Percentiles rank a stretch among this genome's conserved stretches.
Evolutionary conservation across 208 protist species (phyloP).

Genomic region (Wallacemonas rigidus): DNA sequence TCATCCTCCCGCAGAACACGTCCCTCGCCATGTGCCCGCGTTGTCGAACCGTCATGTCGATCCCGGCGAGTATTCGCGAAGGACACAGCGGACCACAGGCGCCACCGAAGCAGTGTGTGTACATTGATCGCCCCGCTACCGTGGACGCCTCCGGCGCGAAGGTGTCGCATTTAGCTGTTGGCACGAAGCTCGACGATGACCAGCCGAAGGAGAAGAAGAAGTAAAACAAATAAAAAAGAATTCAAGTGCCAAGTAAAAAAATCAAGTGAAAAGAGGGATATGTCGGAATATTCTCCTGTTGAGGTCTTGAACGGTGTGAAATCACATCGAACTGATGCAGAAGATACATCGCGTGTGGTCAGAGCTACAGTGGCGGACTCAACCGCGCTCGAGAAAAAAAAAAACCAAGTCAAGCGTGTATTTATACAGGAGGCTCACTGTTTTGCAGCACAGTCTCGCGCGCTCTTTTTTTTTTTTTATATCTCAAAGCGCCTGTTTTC

Average conservation of each 20-base stretch:
- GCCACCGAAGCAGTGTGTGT: constrained; percentile 79
- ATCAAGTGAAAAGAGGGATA: neutral
- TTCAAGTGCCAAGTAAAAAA: neutral
- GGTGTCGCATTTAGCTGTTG: constrained; percentile 61
- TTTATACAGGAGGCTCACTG: too few species aligned
- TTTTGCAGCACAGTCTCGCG: neutral
- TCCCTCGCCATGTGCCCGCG: constrained; percentile 84
- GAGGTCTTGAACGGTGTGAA: too few species aligned
- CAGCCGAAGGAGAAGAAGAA: constrained; percentile 19
- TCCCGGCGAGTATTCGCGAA: constrained; percentile 80
- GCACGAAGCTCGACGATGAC: constrained; percentile 78
- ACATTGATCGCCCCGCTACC: constrained; percentile 70
- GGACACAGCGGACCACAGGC: constrained; percentile 50
- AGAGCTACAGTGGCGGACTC: too few species aligned
- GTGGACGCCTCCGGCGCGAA: constrained; percentile 42
- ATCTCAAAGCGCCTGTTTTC: constrained; percentile 18
- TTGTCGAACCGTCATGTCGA: constrained; percentile 85
- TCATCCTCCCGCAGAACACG: constrained; percentile 87
- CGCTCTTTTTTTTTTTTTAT: constrained; percentile 1
- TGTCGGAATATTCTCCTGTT: constrained; percentile 12
- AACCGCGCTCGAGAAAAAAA: too few species aligned
- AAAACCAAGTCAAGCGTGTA: too few species aligned
- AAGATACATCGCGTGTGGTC: too few species aligned
- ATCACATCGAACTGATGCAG: too few species aligned
- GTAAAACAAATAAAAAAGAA: neutral